Conservation (phyloP, 768 basidiomycete species). For the Mycena belliarum region DNA sequence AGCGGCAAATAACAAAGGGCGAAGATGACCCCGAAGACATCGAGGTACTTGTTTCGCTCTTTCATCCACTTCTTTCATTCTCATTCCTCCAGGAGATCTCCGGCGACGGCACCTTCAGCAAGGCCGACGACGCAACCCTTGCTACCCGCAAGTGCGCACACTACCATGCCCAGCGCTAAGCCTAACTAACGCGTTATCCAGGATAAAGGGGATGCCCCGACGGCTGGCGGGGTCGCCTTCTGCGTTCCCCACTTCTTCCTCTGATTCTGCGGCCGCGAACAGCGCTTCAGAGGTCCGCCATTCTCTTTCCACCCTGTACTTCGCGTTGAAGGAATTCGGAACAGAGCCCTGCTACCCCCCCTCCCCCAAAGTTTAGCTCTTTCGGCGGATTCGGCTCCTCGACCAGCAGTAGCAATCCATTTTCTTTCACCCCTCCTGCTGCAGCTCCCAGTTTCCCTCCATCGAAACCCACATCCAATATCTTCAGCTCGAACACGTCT, state of each 20-base stretch:
- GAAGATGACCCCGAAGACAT: constrained; percentile 38
- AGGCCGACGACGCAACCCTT: constrained; percentile 59
- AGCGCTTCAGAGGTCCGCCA: constrained; percentile 25
- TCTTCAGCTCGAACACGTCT: constrained; percentile 10
- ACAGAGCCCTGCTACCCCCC: constrained; percentile 24
- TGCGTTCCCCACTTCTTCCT: constrained; percentile 12
- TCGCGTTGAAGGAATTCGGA: not conserved
- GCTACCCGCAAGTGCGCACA: constrained; percentile 56
- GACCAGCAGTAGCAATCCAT: constrained; percentile 31
- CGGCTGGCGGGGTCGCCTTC: constrained; percentile 25
- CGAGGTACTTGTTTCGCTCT: constrained; percentile 31
- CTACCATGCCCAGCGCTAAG: not conserved
- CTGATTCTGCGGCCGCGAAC: constrained; percentile 23
- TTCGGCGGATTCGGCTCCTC: constrained; percentile 55
- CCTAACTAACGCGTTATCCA: constrained; percentile 29
- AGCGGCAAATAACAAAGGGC: constrained; percentile 67
- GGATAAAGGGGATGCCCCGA: constrained; percentile 69
- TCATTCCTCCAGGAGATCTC: constrained; percentile 40
- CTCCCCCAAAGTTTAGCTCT: constrained; percentile 47
- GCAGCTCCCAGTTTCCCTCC: constrained; percentile 23
- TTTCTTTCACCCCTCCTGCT: constrained; percentile 40
- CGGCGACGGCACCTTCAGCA: constrained; percentile 45
- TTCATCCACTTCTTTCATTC: not conserved
- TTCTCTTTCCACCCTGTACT: not conserved
- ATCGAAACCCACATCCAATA: constrained; percentile 14